Percentiles rank a stretch among this genome's conserved stretches.
Conservation (phyloP, 164 flowering plant genomes). For the Pachysandra terminalis region DNA sequence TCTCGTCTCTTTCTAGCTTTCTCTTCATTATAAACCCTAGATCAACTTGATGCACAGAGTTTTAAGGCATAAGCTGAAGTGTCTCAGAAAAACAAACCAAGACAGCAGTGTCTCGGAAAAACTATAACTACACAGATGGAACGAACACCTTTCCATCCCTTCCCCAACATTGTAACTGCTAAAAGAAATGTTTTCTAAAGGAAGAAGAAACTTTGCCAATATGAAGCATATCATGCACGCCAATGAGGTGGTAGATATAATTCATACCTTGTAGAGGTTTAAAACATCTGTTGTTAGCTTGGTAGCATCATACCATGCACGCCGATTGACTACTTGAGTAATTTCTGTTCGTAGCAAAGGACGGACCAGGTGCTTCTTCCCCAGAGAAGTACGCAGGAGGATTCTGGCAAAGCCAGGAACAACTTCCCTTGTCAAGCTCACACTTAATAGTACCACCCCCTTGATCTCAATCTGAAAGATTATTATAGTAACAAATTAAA, state of each 20-base stretch:
- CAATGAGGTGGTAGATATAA: neutral
- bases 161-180: neutral
- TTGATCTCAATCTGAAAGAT: conserved; percentile 58
- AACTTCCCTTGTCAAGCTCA: conserved; percentile 83
- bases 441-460: conserved; percentile 74
- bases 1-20: too few species aligned
- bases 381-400: conserved; percentile 75
- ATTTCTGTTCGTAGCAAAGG: conserved; percentile 88
- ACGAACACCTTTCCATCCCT: neutral
- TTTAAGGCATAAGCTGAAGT: too few species aligned
- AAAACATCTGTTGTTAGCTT: conserved; percentile 80
- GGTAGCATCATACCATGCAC: conserved; percentile 91
- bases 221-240: too few species aligned
- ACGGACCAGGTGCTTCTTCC: conserved; percentile 83
- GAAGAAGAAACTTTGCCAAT: neutral
- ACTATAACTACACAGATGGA: neutral
- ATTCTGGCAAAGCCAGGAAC: conserved; percentile 93
- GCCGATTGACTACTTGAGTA: conserved; percentile 86
- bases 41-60: too few species aligned
- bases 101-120: too few species aligned
- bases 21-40: too few species aligned
- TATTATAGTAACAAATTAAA: neutral
- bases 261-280: conserved; percentile 78
- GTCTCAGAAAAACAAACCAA: too few species aligned
- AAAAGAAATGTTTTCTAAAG: neutral